Conservation (phyloP, 768 basidiomycete species). For the Leccinum subgranulosum region DNA sequence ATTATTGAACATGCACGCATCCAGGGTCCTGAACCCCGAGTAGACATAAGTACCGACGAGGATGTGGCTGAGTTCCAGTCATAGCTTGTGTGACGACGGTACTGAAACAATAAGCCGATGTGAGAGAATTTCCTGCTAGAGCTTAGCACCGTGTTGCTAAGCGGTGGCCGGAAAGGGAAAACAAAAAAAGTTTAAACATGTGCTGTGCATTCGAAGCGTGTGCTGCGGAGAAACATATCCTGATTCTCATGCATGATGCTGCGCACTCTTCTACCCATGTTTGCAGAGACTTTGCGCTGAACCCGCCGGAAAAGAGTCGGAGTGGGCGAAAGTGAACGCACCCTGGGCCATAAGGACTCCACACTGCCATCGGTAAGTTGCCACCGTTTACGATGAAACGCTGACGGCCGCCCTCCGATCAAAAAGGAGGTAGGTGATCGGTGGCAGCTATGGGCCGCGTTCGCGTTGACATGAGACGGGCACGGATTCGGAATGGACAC, state of each 20-base stretch:
- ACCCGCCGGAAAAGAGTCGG: not conserved
- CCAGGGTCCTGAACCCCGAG: slow-evolving; percentile 18
- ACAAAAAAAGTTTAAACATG: not conserved
- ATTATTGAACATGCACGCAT: slow-evolving; percentile 18
- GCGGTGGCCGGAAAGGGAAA: not conserved
- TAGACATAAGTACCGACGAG: slow-evolving; percentile 3
- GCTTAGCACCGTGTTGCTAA: not conserved
- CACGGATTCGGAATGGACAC: not conserved
- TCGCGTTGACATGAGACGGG: slow-evolving; percentile 8
- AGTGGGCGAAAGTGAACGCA: not conserved
- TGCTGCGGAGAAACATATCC: slow-evolving; percentile 5
- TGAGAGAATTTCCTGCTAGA: not conserved
- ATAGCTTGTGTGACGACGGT: not conserved
- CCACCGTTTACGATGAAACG: slow-evolving; percentile 3
- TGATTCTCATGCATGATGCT: not conserved
- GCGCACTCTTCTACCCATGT: not conserved
- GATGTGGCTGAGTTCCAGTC: not conserved
- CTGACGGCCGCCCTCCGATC: slow-evolving; percentile 19
- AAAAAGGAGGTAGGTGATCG: slow-evolving; percentile 22
- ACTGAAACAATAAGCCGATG: not conserved
- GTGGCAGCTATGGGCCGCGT: slow-evolving; percentile 22
- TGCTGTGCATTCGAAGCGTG: slow-evolving; percentile 1
- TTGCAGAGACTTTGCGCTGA: not conserved
- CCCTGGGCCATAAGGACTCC: not conserved
- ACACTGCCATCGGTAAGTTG: slow-evolving; percentile 6